These are phyloP conservation scores for Kwoniella pini DNA, from an alignment of 768 basidiomycete genomes.

Conservation along the genomic window DNA sequence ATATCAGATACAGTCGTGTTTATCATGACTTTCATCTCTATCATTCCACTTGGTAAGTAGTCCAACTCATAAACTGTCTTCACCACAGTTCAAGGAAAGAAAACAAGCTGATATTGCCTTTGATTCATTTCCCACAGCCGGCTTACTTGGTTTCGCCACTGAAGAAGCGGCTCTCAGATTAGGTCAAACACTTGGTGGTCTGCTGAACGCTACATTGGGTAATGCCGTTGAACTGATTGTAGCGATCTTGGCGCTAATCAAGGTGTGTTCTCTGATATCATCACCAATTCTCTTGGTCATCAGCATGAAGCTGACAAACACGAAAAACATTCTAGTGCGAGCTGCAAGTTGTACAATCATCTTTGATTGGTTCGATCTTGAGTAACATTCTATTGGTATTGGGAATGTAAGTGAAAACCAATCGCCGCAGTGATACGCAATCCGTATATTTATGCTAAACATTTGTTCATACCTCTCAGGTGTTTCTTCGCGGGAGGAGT, in stretches of 20 bases:
- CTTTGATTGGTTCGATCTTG: slow-evolving; percentile 61
- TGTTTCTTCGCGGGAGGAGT: slow-evolving; percentile 57
- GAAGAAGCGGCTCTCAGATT: slow-evolving; percentile 60
- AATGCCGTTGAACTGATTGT: slow-evolving; percentile 64
- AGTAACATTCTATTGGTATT: slow-evolving; percentile 57
- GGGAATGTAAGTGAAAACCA: slow-evolving; percentile 45
- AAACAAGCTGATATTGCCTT: not conserved
- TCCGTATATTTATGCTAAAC: not conserved
- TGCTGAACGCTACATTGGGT: slow-evolving; percentile 62
- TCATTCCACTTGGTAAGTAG: slow-evolving; percentile 58
- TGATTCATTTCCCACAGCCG: slow-evolving; percentile 47
- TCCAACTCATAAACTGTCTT: not conserved
- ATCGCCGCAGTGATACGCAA: not conserved
- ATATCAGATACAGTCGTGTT: slow-evolving; percentile 59
- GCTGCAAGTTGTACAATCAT: slow-evolving; percentile 62
- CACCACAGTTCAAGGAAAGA: not conserved
- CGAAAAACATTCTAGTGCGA: slow-evolving; percentile 56
- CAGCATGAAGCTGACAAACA: too few species aligned
- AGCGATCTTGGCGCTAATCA: slow-evolving; percentile 49
- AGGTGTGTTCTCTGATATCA: slow-evolving; percentile 27
- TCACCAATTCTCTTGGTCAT: not conserved
- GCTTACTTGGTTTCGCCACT: slow-evolving; percentile 61
- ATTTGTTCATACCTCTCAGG: slow-evolving; percentile 20
- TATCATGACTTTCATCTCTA: slow-evolving; percentile 59
- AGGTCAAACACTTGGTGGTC: slow-evolving; percentile 60